Evolutionary conservation across 441 rosid genomes (phyloP).

Genomic region (Pelargonium myrrhifolium): DNA sequence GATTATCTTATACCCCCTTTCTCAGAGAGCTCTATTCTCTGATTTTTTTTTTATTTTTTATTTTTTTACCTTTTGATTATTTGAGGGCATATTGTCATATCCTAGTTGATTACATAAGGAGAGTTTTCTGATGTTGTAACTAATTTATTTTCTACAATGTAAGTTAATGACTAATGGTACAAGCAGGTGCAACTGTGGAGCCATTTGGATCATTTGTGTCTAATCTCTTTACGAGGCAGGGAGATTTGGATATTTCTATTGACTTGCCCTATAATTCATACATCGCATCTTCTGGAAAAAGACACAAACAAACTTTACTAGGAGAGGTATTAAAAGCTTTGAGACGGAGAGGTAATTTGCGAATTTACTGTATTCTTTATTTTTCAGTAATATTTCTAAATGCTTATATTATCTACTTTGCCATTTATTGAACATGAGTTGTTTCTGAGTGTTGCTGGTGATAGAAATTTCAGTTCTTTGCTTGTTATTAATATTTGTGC

Average conservation of each 20-base stretch:
- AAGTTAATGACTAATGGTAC: conserved; percentile 17
- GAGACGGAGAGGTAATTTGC: conserved; percentile 45
- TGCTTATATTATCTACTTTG: not conserved
- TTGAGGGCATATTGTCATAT: not conserved
- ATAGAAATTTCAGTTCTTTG: no score
- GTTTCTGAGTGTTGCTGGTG: not conserved
- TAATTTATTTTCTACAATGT: not conserved
- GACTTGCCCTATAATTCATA: conserved; percentile 44
- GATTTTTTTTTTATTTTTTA: no score
- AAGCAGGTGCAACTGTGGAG: conserved; percentile 75
- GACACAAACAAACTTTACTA: conserved; percentile 51
- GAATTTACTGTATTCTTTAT: not conserved
- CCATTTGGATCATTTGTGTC: conserved; percentile 90
- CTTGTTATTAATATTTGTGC: not conserved
- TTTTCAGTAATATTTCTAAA: not conserved
- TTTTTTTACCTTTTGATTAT: no score
- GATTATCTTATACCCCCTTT: not conserved
- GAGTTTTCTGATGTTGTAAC: not conserved
- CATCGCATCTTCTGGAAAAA: conserved; percentile 61
- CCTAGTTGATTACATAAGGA: not conserved
- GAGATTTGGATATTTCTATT: conserved; percentile 82
- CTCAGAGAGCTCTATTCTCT: not conserved
- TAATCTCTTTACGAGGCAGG: conserved; percentile 72
- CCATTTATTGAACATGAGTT: no score
- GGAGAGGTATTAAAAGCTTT: conserved; percentile 46